Conservation (phyloP, 192 early-diverging fungal genomes). For the Spizellomyces sp. region DNA sequence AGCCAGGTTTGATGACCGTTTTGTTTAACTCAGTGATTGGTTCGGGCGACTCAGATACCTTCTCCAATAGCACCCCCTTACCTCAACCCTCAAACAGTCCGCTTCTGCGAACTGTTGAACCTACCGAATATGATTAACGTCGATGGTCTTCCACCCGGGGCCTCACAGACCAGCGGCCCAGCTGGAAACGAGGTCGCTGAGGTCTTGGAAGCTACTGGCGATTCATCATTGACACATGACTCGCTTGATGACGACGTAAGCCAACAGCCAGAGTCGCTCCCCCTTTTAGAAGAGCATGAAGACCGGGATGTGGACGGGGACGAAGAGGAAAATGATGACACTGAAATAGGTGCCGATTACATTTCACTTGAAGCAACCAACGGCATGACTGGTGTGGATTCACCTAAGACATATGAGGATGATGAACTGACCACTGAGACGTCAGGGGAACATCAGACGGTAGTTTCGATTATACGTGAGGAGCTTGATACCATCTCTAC, state of each 20-base stretch:
- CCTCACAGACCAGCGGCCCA: not conserved
- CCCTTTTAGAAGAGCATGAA: constrained; percentile 1
- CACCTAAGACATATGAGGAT: too few relatives aligned
- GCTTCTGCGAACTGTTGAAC: constrained; percentile 70
- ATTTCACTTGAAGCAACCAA: too few relatives aligned
- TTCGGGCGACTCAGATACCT: constrained; percentile 5
- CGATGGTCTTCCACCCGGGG: constrained; percentile 37
- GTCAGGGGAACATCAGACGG: too few relatives aligned
- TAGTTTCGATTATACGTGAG: too few relatives aligned
- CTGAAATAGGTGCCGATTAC: too few relatives aligned
- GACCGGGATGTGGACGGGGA: not conserved
- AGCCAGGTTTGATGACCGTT: not conserved
- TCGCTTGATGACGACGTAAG: not conserved
- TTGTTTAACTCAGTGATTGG: constrained; percentile 5
- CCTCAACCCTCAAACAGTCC: constrained; percentile 83
- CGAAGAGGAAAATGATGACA: constrained; percentile 3
- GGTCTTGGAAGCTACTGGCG: not conserved
- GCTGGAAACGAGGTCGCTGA: not conserved
- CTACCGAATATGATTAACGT: constrained; percentile 74
- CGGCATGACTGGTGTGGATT: too few relatives aligned
- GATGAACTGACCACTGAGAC: too few relatives aligned
- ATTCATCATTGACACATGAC: not conserved
- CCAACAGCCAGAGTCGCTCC: not conserved
- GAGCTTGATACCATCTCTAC: too few relatives aligned
- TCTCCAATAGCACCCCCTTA: constrained; percentile 45